phyloP scores from a whole-genome alignment of 225 moss, liverwort and hornwort genomes.

The Neckera pumila region DNA sequence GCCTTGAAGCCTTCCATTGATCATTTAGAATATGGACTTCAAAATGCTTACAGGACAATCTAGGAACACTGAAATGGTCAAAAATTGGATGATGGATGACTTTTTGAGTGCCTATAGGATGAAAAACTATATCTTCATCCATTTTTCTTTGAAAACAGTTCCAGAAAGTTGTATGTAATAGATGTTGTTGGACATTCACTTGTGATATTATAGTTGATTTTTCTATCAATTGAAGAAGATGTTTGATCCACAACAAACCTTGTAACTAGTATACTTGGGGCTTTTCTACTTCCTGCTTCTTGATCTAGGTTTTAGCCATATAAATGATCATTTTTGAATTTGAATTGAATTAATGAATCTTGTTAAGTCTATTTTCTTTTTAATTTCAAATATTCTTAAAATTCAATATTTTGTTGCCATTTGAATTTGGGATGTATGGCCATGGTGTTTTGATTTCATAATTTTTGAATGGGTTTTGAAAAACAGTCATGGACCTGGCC shows the following conservation, averaged over 20 bases:
- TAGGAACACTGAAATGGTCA: too few relatives aligned
- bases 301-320: neutral
- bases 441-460: neutral
- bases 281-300: neutral
- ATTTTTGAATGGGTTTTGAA: neutral
- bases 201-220: neutral
- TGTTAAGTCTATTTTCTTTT: neutral
- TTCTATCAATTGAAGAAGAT: too few relatives aligned
- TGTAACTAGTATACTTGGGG: too few relatives aligned
- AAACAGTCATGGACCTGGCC: accelerated
- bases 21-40: too few relatives aligned
- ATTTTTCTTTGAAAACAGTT: too few relatives aligned
- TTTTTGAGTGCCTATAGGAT: neutral
- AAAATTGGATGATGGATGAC: neutral
- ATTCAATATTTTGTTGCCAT: neutral
- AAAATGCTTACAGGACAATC: too few relatives aligned
- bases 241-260: accelerated
- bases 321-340: neutral
- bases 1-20: too few relatives aligned
- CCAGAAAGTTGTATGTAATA: accelerated
- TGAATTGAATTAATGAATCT: neutral
- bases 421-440: neutral
- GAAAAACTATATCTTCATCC: too few relatives aligned
- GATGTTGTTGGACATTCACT: neutral
- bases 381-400: neutral